Evolutionary conservation across 768 basidiomycete species (phyloP).

Genomic region (Tulasnella calospora): DNA sequence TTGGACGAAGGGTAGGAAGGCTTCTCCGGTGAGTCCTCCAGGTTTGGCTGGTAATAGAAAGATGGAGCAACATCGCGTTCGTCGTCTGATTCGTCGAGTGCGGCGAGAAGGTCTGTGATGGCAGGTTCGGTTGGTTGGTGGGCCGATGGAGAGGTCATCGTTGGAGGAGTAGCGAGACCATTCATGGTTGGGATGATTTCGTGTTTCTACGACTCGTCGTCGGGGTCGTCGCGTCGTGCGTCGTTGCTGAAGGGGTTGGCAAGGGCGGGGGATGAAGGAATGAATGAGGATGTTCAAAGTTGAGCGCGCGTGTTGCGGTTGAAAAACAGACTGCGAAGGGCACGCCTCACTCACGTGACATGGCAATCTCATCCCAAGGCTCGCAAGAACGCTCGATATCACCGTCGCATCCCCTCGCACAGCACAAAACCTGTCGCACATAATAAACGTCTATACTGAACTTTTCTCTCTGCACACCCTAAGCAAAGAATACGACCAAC

Average conservation of each 20-base stretch:
- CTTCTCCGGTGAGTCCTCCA: conserved; percentile 16
- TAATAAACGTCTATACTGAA: too few species aligned
- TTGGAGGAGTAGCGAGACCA: background rate
- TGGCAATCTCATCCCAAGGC: background rate
- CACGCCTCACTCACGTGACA: background rate
- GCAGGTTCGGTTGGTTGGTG: background rate
- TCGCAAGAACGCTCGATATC: background rate
- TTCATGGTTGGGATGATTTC: background rate
- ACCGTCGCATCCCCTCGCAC: too few species aligned
- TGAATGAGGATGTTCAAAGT: conserved; percentile 2
- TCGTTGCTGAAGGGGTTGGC: background rate
- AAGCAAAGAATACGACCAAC: too few species aligned
- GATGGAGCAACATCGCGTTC: conserved; percentile 20
- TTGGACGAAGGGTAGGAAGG: background rate
- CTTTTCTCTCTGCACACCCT: too few species aligned
- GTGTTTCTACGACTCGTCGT: background rate
- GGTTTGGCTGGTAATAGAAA: conserved; percentile 16
- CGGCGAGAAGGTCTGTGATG: conserved; percentile 5
- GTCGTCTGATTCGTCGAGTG: conserved; percentile 24
- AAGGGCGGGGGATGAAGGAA: background rate
- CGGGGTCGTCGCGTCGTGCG: background rate
- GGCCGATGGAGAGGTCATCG: background rate
- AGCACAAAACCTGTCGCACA: too few species aligned
- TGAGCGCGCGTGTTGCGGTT: background rate
- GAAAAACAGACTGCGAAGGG: conserved; percentile 4